phyloP scores from a whole-genome alignment of 164 flowering plant genomes.

The Chimonanthus praecox region DNA sequence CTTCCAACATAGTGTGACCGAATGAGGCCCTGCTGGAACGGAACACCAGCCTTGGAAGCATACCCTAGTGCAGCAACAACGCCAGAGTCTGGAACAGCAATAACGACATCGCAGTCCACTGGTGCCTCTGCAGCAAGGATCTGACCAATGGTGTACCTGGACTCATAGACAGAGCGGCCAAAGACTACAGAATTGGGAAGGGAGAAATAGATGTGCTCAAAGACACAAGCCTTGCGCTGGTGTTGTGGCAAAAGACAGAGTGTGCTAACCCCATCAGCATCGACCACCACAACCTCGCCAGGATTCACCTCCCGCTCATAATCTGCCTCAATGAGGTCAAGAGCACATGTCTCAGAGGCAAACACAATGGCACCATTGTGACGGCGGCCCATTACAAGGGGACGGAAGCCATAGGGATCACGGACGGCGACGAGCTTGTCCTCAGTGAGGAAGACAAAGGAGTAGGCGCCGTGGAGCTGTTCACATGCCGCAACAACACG shows the following conservation, averaged over 20 bases:
- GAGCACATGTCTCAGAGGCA: constrained; percentile 89
- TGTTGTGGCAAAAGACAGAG: constrained; percentile 57
- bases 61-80: constrained; percentile 88
- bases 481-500: constrained; percentile 85
- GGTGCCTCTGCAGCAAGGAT: constrained; percentile 77
- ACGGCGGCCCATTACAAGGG: constrained; percentile 87
- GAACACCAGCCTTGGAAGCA: constrained; percentile 73
- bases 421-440: constrained; percentile 88
- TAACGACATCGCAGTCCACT: constrained; percentile 92
- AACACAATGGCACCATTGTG: constrained; percentile 85
- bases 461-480: constrained; percentile 82
- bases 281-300: constrained; percentile 83
- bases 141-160: constrained; percentile 54
- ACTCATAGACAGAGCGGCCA: constrained; percentile 77
- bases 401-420: constrained; percentile 83
- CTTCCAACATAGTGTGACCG: constrained; percentile 87
- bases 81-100: constrained; percentile 91
- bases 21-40: constrained; percentile 76
- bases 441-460: constrained; percentile 79
- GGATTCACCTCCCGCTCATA: constrained; percentile 88
- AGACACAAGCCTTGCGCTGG: constrained; percentile 67
- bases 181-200: constrained; percentile 75
- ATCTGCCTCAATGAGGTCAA: constrained; percentile 80
- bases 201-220: constrained; percentile 88
- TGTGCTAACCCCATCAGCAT: constrained; percentile 52